A percentile compares a stretch with the other conserved stretches of the same genome.
These are phyloP conservation scores for Salicornia ramosissima DNA, from an alignment of 148 eudicot species.

Conservation along the genomic window DNA sequence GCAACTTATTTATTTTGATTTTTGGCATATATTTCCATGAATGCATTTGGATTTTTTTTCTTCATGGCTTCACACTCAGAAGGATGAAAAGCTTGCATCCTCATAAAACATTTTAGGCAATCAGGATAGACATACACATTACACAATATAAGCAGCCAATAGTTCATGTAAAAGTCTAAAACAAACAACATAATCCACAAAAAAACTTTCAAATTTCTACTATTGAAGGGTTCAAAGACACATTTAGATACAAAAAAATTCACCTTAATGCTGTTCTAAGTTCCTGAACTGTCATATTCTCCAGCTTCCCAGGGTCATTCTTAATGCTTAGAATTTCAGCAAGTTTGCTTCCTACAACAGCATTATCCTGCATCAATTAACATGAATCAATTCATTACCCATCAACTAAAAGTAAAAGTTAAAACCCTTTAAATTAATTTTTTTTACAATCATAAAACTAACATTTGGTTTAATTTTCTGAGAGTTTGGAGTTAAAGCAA, in stretches of 20 bases:
- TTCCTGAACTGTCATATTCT: constrained; percentile 56
- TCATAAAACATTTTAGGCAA: no score
- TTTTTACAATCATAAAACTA: not conserved
- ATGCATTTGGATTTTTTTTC: no score
- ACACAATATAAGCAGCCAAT: not conserved
- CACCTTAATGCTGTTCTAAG: constrained; percentile 63
- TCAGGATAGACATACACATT: no score
- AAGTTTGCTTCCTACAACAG: constrained; percentile 14
- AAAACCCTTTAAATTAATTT: no score
- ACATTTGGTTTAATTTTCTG: constrained; percentile 26
- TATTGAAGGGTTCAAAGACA: not conserved
- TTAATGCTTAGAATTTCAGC: constrained; percentile 23
- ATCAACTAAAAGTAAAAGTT: not conserved
- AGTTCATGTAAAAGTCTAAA: not conserved
- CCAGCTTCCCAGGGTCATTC: constrained; percentile 32
- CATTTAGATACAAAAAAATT: not conserved
- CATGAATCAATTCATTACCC: constrained; percentile 8
- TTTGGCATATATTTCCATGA: no score
- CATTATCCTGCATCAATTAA: constrained; percentile 28
- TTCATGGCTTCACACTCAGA: no score
- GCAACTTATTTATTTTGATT: no score
- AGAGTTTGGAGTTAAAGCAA: constrained; percentile 18
- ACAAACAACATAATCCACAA: not conserved
- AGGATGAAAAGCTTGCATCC: no score
- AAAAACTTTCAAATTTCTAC: not conserved